Evolutionary conservation across 768 basidiomycete species (phyloP), one percentile per base, ranked within the genome.

Genomic region (Boletus patriciae): DNA sequence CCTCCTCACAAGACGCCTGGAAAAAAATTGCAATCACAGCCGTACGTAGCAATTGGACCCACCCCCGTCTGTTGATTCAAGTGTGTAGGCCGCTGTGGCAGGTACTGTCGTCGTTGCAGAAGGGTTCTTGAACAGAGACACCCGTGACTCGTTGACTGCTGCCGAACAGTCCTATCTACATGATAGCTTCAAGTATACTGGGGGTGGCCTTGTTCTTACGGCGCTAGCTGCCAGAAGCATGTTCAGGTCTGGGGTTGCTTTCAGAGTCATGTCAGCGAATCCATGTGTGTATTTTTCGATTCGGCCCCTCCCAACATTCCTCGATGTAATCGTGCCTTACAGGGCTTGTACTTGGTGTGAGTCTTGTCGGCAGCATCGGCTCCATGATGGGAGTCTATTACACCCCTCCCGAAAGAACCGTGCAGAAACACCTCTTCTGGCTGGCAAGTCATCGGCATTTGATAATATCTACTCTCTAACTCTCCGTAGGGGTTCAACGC

Each of bases 261-360:
- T 84, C 73, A 81, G 86, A 53, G 76, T 94, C 52, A 91, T 94
- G 91, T 74, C 87, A 0, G 83, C 90, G 15, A 93, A 92, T 71
- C 92, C 92, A 57, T 93, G 90, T 86, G 62, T 57, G 83, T 55
- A 42, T 40, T 16, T 38, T n/a, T 19, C 19, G 29, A 42, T 27
- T 11, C 5, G 38, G 12, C 3, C 16, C 33, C 70, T 34, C 16
- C 47, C 42, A 23, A 6, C 12, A 44, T 40, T 38, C 19, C 53
- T 42, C 1, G 11, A 19, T n/a, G 29, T 63, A 37, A 38, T 19
- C 40, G 29, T n/a, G 49, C 44, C 31, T 42, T 49, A 6, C 36
- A 88, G 87, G 88, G 92, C 75, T 88, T 52, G 89, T 94, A 3
- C 81, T 93, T 44, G 92, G 90, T 60, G 83, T 88, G 49, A 87